Percentiles rank a stretch among this genome's conserved stretches.
Conservation (phyloP, 352 stramenopile species). For the Phytophthora pluvialis region DNA sequence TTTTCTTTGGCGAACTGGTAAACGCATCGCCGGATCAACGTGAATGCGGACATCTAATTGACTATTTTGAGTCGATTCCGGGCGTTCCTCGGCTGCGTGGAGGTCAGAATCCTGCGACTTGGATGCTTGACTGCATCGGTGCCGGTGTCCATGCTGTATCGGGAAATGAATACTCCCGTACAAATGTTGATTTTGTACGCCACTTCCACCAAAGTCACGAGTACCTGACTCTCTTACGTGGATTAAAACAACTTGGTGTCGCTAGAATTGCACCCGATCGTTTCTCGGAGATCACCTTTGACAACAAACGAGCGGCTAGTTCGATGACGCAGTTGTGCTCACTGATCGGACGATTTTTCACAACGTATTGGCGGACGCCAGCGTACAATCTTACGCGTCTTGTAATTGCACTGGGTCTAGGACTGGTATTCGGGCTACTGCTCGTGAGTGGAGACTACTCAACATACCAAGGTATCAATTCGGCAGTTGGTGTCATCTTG, state of each 20-base stretch:
- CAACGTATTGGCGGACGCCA: slow-evolving; percentile 71
- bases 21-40: background rate
- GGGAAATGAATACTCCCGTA: background rate
- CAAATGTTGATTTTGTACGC: slow-evolving; percentile 1
- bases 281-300: background rate
- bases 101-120: slow-evolving; percentile 45
- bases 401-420: slow-evolving; percentile 73
- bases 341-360: slow-evolving; percentile 54
- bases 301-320: slow-evolving; percentile 47
- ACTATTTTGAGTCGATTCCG: slow-evolving; percentile 39
- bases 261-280: background rate
- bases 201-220: background rate
- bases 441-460: slow-evolving; percentile 50
- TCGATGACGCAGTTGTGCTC: slow-evolving; percentile 40
- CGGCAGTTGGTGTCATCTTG: slow-evolving; percentile 40
- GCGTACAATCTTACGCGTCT: slow-evolving; percentile 88
- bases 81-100: slow-evolving; percentile 7
- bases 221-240: background rate
- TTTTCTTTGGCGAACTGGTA: slow-evolving; percentile 50
- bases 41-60: slow-evolving; percentile 12
- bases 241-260: background rate
- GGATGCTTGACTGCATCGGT: slow-evolving; percentile 21
- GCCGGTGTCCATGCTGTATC: background rate
- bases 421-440: slow-evolving; percentile 77
- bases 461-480: slow-evolving; percentile 59